Evolutionary conservation across 2,329 filamentous ascomycete genomes (phyloP).

Genomic region (Penicillium sclerotigenum): DNA sequence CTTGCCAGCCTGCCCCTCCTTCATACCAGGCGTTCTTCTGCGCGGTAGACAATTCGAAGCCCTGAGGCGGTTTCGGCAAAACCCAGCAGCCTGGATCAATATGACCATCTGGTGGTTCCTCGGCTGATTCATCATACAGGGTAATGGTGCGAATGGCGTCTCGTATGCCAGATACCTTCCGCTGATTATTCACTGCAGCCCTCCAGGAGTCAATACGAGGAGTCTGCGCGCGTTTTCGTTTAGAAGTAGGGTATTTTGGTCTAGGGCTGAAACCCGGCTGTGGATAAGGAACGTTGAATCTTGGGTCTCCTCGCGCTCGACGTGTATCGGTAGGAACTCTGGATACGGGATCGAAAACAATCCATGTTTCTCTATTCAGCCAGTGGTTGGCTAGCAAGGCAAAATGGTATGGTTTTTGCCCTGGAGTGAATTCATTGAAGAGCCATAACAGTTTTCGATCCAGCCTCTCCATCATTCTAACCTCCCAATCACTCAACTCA

Average conservation of each 20-base stretch:
- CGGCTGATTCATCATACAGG: conserved; percentile 36
- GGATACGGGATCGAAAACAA: conserved; percentile 40
- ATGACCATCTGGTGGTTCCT: conserved; percentile 38
- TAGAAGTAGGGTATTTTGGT: conserved; percentile 27
- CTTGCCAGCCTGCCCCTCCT: conserved; percentile 40
- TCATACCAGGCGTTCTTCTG: conserved; percentile 41
- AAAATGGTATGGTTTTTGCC: conserved; percentile 41
- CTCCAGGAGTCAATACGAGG: conserved; percentile 42
- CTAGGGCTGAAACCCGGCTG: conserved; percentile 17
- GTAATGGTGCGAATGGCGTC: conserved; percentile 31
- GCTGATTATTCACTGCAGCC: conserved; percentile 35
- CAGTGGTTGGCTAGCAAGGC: conserved; percentile 42
- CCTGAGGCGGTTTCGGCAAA: conserved; percentile 41
- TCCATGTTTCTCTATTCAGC: conserved; percentile 42
- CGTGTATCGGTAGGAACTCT: conserved; percentile 32
- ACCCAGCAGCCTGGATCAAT: conserved; percentile 44
- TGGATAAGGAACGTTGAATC: conserved; percentile 33
- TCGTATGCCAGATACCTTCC: conserved; percentile 30
- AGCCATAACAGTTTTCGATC: conserved; percentile 41
- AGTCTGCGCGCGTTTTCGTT: conserved; percentile 20
- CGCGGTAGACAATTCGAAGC: conserved; percentile 34
- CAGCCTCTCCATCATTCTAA: conserved; percentile 35
- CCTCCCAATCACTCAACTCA: conserved; percentile 35
- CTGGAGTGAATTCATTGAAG: conserved; percentile 38
- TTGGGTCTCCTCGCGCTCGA: conserved; percentile 36